Percentiles rank a stretch among this genome's conserved stretches.
Evolutionary conservation across 2,329 filamentous ascomycete genomes (phyloP).

Genomic region (Chaetomiaceae sp.): DNA sequence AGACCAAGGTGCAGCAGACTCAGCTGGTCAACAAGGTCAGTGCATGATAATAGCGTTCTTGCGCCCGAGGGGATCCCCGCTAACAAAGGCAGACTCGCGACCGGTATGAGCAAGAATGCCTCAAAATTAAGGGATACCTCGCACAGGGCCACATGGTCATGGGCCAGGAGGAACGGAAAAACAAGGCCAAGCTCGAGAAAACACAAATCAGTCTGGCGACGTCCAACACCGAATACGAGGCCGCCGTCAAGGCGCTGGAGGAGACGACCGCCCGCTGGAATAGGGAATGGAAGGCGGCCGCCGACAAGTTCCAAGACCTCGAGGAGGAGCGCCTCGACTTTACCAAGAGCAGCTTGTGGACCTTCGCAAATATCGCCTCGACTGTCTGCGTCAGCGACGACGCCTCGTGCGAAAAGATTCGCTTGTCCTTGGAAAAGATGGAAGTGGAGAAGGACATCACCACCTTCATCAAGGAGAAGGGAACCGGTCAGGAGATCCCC

Average conservation of each 20-base stretch:
- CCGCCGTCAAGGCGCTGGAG: conserved; percentile 84
- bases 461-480: conserved; percentile 77
- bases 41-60: background rate
- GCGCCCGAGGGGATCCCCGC: background rate
- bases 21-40: conserved; percentile 81
- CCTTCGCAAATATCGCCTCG: conserved; percentile 92
- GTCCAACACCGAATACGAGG: conserved; percentile 90
- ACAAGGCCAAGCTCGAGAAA: conserved; percentile 98
- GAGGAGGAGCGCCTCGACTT: conserved; percentile 97
- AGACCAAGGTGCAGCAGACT: conserved; percentile 89
- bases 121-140: conserved; percentile 97
- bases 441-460: conserved; percentile 95
- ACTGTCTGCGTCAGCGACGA: conserved; percentile 98
- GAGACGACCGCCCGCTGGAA: conserved; percentile 97
- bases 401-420: conserved; percentile 91
- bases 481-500: conserved; percentile 95
- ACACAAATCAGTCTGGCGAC: conserved; percentile 91
- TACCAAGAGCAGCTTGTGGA: conserved; percentile 96
- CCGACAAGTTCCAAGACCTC: conserved; percentile 97
- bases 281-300: conserved; percentile 94
- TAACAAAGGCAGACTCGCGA: conserved; percentile 64
- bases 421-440: conserved; percentile 86
- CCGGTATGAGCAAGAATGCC: conserved; percentile 92
- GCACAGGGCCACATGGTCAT: conserved; percentile 99
- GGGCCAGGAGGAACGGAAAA: conserved; percentile 97